These are phyloP conservation scores for Platanus orientalis DNA, from an alignment of 164 flowering plant genomes.

Conservation along the genomic window DNA sequence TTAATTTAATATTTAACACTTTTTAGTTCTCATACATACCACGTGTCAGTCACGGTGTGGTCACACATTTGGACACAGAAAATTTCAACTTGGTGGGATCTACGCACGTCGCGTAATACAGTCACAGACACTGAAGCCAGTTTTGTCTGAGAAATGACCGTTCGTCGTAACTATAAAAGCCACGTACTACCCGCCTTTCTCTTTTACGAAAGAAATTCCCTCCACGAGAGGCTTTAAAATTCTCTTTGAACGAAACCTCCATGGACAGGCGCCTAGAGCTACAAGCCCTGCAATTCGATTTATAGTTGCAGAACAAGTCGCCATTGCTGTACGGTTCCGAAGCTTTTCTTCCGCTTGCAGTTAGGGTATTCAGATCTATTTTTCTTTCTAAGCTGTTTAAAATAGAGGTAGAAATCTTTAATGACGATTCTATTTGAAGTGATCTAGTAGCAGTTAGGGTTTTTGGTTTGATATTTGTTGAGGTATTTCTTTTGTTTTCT, in stretches of 20 bases:
- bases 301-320: not conserved
- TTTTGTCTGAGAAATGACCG: no score
- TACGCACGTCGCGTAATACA: no score
- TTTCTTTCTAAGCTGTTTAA: not conserved
- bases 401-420: not conserved
- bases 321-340: constrained; percentile 4
- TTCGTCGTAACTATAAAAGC: no score
- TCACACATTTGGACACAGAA: no score
- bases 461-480: not conserved
- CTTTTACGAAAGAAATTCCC: not conserved
- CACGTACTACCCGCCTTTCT: no score
- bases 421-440: not conserved
- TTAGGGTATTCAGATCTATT: not conserved
- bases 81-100: no score
- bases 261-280: not conserved
- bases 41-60: no score
- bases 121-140: no score
- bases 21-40: no score
- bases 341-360: not conserved
- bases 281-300: not conserved
- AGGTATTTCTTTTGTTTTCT: not conserved
- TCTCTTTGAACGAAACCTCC: not conserved
- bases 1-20: no score
- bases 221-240: no score
- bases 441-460: not conserved